A percentile compares a stretch with the other conserved stretches of the same genome.
Conservation (phyloP, 2,329 filamentous ascomycete species). For the Mariannaea sp. region DNA sequence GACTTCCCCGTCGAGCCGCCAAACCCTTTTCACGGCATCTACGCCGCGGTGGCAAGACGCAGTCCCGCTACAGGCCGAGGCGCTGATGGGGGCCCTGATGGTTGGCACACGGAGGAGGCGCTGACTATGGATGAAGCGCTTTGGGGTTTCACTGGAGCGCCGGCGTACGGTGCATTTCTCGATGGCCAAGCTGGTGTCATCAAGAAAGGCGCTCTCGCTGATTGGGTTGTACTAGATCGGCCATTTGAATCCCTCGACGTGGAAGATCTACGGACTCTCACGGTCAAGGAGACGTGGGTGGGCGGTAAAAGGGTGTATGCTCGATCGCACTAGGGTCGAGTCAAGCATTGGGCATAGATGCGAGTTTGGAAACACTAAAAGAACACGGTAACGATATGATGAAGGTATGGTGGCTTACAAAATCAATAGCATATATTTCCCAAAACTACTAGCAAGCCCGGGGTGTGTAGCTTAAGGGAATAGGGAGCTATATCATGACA, state of each 20-base stretch:
- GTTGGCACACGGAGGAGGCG: conserved; percentile 65
- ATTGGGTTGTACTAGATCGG: conserved; percentile 72
- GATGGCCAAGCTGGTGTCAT: conserved; percentile 65
- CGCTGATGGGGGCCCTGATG: conserved; percentile 50
- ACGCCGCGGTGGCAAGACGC: conserved; percentile 67
- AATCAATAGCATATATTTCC: neutral
- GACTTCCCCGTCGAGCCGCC: conserved; percentile 76
- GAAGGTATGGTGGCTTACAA: too few species aligned
- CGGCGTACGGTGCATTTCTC: conserved; percentile 63
- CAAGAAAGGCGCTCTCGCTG: conserved; percentile 63
- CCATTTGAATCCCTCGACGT: conserved; percentile 55
- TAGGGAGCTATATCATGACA: too few species aligned
- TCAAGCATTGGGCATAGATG: neutral
- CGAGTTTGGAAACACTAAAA: neutral
- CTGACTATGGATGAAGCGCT: conserved; percentile 64
- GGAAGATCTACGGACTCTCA: conserved; percentile 58
- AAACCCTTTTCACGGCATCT: conserved; percentile 70
- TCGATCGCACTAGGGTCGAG: conserved; percentile 4
- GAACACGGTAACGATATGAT: neutral
- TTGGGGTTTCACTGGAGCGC: conserved; percentile 63
- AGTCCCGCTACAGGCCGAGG: conserved; percentile 61
- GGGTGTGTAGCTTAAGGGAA: too few species aligned
- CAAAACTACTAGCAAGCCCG: too few species aligned
- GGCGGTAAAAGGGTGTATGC: conserved; percentile 58
- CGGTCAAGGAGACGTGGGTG: conserved; percentile 71